phyloP scores from a whole-genome alignment of 768 basidiomycete genomes.

The Termitomyces bulborhizus region DNA sequence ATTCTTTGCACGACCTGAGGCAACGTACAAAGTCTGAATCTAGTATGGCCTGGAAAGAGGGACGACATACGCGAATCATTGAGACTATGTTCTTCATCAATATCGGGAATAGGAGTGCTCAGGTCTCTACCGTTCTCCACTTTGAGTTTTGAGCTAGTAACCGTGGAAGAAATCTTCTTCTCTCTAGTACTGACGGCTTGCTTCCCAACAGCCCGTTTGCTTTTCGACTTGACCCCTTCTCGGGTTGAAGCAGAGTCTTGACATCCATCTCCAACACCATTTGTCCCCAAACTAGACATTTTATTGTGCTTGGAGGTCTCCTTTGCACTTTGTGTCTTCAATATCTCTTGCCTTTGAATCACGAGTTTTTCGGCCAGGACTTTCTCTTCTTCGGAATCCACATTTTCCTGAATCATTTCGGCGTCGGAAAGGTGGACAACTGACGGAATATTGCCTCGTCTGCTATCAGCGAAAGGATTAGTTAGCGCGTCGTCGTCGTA shows the following conservation, averaged over 20 bases:
- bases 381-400: conserved; percentile 39
- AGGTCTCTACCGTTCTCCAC: conserved; percentile 16
- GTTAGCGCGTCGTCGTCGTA: conserved; percentile 28
- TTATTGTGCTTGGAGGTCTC: conserved; percentile 18
- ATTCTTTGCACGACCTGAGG: conserved; percentile 3
- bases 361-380: conserved; percentile 31
- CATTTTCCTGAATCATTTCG: conserved; percentile 37
- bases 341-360: conserved; percentile 31
- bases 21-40: background rate
- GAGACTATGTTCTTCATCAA: conserved; percentile 11
- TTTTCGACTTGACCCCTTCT: conserved; percentile 22
- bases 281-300: conserved; percentile 10
- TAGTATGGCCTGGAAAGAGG: background rate
- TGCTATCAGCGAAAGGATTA: conserved; percentile 60
- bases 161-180: conserved; percentile 21
- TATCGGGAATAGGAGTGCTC: conserved; percentile 7
- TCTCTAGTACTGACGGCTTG: conserved; percentile 10
- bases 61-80: conserved; percentile 6
- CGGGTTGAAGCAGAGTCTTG: conserved; percentile 11
- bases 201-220: conserved; percentile 17
- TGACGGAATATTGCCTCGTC: conserved; percentile 28
- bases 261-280: conserved; percentile 16
- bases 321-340: conserved; percentile 25
- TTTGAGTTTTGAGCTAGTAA: conserved; percentile 15
- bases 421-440: conserved; percentile 33